A percentile compares a stretch with the other conserved stretches of the same genome.
These are phyloP conservation scores for Starmerella roubikii DNA, from an alignment of 805 yeast genomes.

Conservation along the genomic window DNA sequence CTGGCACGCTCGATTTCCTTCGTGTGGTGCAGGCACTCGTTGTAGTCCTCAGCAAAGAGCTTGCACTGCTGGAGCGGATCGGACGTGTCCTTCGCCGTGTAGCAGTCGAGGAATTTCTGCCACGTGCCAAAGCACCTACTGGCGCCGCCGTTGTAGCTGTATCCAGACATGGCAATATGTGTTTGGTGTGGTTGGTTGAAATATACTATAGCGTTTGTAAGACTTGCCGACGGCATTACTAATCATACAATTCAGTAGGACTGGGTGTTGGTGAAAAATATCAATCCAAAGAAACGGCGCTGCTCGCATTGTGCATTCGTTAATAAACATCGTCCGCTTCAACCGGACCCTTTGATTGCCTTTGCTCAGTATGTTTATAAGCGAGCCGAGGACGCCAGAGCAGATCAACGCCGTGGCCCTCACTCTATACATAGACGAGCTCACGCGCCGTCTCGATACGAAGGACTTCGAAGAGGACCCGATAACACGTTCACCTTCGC, in stretches of 20 bases:
- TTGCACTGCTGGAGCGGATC: slow-evolving; percentile 29
- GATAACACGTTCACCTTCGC: slow-evolving; percentile 51
- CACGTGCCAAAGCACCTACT: slow-evolving; percentile 36
- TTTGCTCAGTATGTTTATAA: slow-evolving; percentile 16
- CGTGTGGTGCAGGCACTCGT: slow-evolving; percentile 37
- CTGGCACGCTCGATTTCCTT: slow-evolving; percentile 29
- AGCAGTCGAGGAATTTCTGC: slow-evolving; percentile 37
- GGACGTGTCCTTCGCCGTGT: slow-evolving; percentile 29
- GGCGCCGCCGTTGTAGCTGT: slow-evolving; percentile 29
- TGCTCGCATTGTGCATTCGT: too few species aligned
- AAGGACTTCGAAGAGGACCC: not conserved
- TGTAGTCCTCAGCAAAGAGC: slow-evolving; percentile 34
- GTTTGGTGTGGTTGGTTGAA: too few species aligned
- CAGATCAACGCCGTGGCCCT: slow-evolving; percentile 61
- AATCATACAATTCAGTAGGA: too few species aligned
- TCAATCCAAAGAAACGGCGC: too few species aligned
- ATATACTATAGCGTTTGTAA: too few species aligned
- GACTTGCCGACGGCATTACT: too few species aligned
- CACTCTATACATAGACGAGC: slow-evolving; percentile 65
- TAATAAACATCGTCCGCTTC: too few species aligned
- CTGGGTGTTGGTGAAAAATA: too few species aligned
- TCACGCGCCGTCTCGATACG: slow-evolving; percentile 39
- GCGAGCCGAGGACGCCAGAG: slow-evolving; percentile 42
- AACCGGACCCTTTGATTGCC: too few species aligned
- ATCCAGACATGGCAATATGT: slow-evolving; percentile 18